Conservation (phyloP, 78 protist genomes). For the Dictyostelium discoideum region DNA sequence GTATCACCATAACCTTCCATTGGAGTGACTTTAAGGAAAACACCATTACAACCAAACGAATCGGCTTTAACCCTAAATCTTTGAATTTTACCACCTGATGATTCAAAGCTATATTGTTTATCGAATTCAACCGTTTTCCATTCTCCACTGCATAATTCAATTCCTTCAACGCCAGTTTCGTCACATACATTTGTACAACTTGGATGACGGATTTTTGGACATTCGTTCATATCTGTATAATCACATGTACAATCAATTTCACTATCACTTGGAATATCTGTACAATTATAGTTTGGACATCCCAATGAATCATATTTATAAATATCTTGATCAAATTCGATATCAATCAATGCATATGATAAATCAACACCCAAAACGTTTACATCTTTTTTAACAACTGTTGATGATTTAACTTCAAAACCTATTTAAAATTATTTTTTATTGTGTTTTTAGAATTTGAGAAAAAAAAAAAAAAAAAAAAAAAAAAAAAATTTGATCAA, state of each 20-base stretch:
- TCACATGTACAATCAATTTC: conserved; percentile 34
- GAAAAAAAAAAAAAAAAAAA: too few relatives aligned
- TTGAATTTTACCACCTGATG: background rate
- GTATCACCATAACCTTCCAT: background rate
- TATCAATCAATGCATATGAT: conserved; percentile 53
- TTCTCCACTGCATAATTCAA: background rate
- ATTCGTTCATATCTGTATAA: conserved; percentile 4
- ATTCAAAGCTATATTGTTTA: background rate
- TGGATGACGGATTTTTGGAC: background rate
- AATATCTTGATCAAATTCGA: conserved; percentile 32
- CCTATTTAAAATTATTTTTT: background rate
- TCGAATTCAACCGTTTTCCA: background rate
- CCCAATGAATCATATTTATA: background rate
- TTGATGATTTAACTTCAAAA: background rate
- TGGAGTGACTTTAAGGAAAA: background rate
- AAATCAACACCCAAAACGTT: conserved; percentile 49
- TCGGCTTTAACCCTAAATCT: conserved; percentile 30
- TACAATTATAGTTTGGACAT: conserved; percentile 49
- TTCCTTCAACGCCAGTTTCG: background rate
- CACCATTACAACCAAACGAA: conserved; percentile 24
- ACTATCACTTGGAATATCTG: background rate
- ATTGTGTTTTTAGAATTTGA: background rate
- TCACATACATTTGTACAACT: background rate
- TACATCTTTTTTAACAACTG: background rate
- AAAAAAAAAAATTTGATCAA: too few relatives aligned